Base-by-base conservation (phyloP, 306 rosid species). In the Pyrus pyrifolia region DNA sequence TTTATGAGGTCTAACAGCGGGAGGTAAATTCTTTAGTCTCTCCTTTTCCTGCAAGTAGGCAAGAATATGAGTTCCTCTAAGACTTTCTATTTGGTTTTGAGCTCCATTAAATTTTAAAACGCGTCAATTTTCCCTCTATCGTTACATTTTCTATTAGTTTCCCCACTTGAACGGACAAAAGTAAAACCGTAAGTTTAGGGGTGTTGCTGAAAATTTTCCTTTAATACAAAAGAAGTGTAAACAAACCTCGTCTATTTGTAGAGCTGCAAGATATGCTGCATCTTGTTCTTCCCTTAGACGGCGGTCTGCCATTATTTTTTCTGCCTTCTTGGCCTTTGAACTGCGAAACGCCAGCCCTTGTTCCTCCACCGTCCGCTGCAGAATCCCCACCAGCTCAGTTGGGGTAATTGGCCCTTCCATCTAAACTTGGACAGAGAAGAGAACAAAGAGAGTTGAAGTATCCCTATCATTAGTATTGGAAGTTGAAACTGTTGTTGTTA, bases 321-420 rank as follows among this genome's bases (percentile, higher is more conserved):
- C 90, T 58, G 80, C 85, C 63, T 72, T 72, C 83, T 87, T 80
- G 9, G 86, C 86, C 76, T 72, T 89, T 23, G 31, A 85, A 81
- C 92, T 78, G n/a, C 83, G 89, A 55, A 89, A 86, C 72, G 93
- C 97, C 78, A 79, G 22, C 11, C 97, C 96, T 88, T 89, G 89
- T 76, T 93, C 97, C 78, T 91, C 98, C 83, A 84, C n/a, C 74
- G 96, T 88, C 81, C 87, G 88, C 75, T 91, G 98, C 63, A 91
- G 91, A 86, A 87, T 86, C 88, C 83, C 97, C 85, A 91, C 93
- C 76, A 93, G 81, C 79, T 89, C 97, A 57, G 84, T 86, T 30
- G 97, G 86, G 21, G 96, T 88, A 78, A 91, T 44, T 53, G 93
- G 96, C 35, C 96, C 96, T 82, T 93, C 97, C 31, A 89, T 81